These are phyloP conservation scores for Rhizopogon roseolus DNA, from an alignment of 768 basidiomycete genomes.

Conservation along the genomic window DNA sequence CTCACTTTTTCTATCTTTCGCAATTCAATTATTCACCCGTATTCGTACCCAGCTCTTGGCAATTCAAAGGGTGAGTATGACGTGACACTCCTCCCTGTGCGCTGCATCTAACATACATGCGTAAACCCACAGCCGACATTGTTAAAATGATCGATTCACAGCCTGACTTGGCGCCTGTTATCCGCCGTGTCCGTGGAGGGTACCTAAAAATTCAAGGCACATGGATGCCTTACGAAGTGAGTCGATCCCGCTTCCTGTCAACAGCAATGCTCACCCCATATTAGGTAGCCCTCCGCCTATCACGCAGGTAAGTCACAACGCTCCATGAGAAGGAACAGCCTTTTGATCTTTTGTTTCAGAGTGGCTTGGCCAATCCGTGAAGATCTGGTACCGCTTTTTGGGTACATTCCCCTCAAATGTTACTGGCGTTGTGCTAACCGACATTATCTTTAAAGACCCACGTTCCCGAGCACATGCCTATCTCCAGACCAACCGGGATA, in stretches of 20 bases:
- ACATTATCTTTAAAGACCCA: constrained; percentile 49
- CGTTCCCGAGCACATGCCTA: constrained; percentile 78
- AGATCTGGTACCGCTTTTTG: constrained; percentile 83
- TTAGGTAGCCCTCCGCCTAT: constrained; percentile 74
- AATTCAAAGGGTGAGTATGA: constrained; percentile 73
- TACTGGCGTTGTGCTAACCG: background rate
- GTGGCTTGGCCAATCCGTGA: constrained; percentile 88
- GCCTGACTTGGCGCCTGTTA: constrained; percentile 77
- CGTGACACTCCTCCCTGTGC: constrained; percentile 5
- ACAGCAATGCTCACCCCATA: constrained; percentile 9
- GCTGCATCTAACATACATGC: constrained; percentile 13
- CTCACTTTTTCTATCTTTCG: background rate
- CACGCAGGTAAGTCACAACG: constrained; percentile 58
- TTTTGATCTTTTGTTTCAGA: constrained; percentile 33
- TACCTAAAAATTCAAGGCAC: constrained; percentile 92
- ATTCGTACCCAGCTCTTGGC: constrained; percentile 54
- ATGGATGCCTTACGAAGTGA: constrained; percentile 89
- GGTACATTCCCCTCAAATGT: constrained; percentile 40
- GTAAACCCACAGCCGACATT: constrained; percentile 63
- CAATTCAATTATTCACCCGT: constrained; percentile 7
- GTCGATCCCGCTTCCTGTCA: constrained; percentile 13
- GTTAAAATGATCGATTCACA: constrained; percentile 92
- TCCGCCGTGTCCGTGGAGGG: constrained; percentile 81
- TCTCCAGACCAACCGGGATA: constrained; percentile 84
- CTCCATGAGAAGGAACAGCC: constrained; percentile 7